phyloP scores from a whole-genome alignment of 306 rosid genomes.

The Urtica urens region DNA sequence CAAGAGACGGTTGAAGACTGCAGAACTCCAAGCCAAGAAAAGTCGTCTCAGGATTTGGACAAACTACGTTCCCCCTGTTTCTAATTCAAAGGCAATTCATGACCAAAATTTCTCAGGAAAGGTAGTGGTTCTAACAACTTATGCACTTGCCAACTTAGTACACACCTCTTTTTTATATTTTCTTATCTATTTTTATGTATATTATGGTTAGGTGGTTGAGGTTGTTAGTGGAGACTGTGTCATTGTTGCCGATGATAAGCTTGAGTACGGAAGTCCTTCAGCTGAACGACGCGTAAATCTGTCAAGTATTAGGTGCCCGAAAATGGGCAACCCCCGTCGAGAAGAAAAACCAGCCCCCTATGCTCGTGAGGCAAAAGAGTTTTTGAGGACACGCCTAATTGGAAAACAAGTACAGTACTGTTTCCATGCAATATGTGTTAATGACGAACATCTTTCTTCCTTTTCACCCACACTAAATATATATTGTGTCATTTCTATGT shows the following conservation, averaged over 20 bases:
- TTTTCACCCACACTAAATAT: not conserved
- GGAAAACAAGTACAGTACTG: constrained; percentile 65
- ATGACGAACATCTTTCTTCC: not conserved
- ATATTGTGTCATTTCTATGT: not conserved
- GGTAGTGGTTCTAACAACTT: constrained; percentile 29
- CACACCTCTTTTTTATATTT: not conserved
- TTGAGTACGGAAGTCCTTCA: constrained; percentile 75
- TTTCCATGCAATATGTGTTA: constrained; percentile 10
- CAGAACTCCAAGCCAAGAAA: constrained; percentile 88
- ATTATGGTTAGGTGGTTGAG: constrained; percentile 75
- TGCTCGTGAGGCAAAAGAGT: constrained; percentile 99
- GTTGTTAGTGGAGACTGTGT: constrained; percentile 96
- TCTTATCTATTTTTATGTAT: constrained; percentile 4
- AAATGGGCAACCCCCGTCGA: constrained; percentile 91
- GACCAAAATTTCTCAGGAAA: constrained; percentile 91
- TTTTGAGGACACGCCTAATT: constrained; percentile 80
- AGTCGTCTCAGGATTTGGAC: constrained; percentile 69
- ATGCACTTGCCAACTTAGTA: constrained; percentile 1
- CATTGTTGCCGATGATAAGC: constrained; percentile 87
- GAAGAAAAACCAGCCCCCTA: constrained; percentile 97
- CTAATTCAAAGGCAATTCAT: constrained; percentile 96
- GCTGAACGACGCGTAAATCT: constrained; percentile 97
- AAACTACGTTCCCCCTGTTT: constrained; percentile 74
- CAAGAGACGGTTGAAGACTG: constrained; percentile 66
- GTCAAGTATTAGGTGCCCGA: constrained; percentile 97